Base-by-base conservation (phyloP, 192 early-diverging fungal species). In the Coemansia umbellata region DNA sequence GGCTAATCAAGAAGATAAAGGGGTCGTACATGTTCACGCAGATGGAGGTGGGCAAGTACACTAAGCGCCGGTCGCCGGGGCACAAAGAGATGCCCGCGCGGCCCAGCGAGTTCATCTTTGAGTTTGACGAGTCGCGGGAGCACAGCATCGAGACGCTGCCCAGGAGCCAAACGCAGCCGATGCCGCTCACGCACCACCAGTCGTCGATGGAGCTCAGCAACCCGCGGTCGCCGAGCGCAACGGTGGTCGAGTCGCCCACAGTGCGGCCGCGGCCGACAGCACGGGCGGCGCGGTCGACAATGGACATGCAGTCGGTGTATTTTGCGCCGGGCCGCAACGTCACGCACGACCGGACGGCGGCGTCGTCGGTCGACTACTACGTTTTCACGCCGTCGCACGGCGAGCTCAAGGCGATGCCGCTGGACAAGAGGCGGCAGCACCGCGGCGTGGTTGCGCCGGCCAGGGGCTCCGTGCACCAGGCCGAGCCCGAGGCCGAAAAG, bases 31-130 rank as follows among this genome's bases (percentile, higher is more conserved):
- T 79, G 60, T 74, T 74, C 50, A 79, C 78, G 22, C 78, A 79
- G 24, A 23, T 74, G 33, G 78, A 79, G 45, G 78, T 79, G 6
- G 78, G 78, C 40, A 79, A 79, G 63, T 79, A 79, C 61, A 79
- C 78, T 37, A 70, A 71, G 55, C 78, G 78, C 39, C 54, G 78
- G n/a, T 27, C 33, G 30, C 15, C 40, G 21, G 23, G 11, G 0
- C 44, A 13, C 40, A 24, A 51, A 18, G 21, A 51, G 11, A 41
- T 42, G 19, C 44, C 23, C 3, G 41, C 47, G 24, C 41, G 56
- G 8, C 24, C 63, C 17, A 41, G 55, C 0, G 52, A 33, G 14
- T 63, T 74, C 53, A 50, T 67, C 28, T 59, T 60, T 24, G 72
- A 67, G 65, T 74, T 74, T 32, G 72, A 74, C 15, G n/a, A n/a